These are phyloP conservation scores for Penicillium sp. DNA, from an alignment of 2,329 filamentous ascomycete species.

Conservation along the genomic window DNA sequence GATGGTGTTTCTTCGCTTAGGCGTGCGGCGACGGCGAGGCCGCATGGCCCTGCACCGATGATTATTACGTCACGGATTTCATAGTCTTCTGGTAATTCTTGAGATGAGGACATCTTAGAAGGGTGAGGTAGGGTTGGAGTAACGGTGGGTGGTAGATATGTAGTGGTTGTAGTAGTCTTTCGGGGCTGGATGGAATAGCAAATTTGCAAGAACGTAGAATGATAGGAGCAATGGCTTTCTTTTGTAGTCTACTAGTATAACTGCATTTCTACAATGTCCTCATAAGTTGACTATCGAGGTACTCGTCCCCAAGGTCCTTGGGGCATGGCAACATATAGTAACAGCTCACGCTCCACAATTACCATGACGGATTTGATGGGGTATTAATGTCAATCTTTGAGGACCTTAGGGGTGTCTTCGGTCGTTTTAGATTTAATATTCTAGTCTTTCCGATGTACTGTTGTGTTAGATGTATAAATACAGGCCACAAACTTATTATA, in stretches of 20 bases:
- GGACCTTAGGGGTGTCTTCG: conserved; percentile 29
- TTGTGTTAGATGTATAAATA: neutral
- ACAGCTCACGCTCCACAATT: conserved; percentile 7
- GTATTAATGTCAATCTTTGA: conserved; percentile 10
- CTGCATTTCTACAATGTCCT: conserved; percentile 21
- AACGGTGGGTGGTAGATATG: neutral
- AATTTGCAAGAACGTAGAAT: neutral
- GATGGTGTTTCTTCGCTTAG: conserved; percentile 71
- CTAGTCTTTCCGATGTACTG: neutral
- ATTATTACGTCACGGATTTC: conserved; percentile 63
- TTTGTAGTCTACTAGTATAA: neutral
- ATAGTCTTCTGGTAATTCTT: neutral
- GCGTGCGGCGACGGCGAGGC: conserved; percentile 70
- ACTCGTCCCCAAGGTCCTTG: conserved; percentile 39
- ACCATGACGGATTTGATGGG: conserved; percentile 3
- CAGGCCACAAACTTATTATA: neutral
- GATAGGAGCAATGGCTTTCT: neutral
- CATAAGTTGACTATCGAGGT: conserved; percentile 30
- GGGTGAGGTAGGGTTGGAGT: neutral
- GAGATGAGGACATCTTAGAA: conserved; percentile 9
- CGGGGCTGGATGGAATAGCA: neutral
- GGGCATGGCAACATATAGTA: conserved; percentile 2
- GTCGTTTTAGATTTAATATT: neutral
- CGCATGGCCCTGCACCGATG: conserved; percentile 72
- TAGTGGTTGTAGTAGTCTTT: neutral